These are phyloP conservation scores for Rehmannia glutinosa DNA, from an alignment of 257 asterid species.

Conservation along the genomic window DNA sequence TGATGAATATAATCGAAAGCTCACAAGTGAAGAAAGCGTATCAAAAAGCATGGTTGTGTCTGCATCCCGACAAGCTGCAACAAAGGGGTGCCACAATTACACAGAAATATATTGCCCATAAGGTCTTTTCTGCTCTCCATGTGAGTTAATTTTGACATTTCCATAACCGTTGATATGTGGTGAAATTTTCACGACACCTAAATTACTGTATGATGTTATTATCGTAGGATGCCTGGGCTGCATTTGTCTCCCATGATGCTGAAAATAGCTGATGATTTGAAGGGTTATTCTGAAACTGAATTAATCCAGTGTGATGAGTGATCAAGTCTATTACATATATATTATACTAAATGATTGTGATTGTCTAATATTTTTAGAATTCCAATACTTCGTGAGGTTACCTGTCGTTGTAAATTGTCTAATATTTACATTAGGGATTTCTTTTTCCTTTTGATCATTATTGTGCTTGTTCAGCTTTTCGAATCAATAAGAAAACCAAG, in stretches of 20 bases:
- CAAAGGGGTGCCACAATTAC: constrained; percentile 66
- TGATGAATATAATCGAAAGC: constrained; percentile 37
- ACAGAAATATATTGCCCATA: constrained; percentile 61
- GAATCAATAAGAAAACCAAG: no score
- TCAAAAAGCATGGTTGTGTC: constrained; percentile 68
- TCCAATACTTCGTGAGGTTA: no score
- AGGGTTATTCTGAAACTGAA: no score
- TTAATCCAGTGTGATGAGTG: no score
- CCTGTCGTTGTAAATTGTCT: no score
- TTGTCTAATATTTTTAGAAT: no score
- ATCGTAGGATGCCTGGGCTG: constrained; percentile 73
- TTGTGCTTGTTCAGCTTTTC: no score
- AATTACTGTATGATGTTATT: not conserved
- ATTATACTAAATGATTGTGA: no score
- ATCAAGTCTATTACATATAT: no score
- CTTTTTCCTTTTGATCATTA: no score
- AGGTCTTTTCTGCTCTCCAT: constrained; percentile 62
- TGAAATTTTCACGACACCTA: not conserved
- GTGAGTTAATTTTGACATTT: constrained; percentile 21
- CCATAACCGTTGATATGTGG: no score
- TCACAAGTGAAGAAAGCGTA: constrained; percentile 69
- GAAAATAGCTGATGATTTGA: not conserved
- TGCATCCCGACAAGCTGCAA: constrained; percentile 86
- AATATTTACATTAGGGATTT: no score
- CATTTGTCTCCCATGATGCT: constrained; percentile 34